These are phyloP conservation scores for Violaceomyces palustris DNA, from an alignment of 1,284 basidiomycete species.

Conservation along the genomic window DNA sequence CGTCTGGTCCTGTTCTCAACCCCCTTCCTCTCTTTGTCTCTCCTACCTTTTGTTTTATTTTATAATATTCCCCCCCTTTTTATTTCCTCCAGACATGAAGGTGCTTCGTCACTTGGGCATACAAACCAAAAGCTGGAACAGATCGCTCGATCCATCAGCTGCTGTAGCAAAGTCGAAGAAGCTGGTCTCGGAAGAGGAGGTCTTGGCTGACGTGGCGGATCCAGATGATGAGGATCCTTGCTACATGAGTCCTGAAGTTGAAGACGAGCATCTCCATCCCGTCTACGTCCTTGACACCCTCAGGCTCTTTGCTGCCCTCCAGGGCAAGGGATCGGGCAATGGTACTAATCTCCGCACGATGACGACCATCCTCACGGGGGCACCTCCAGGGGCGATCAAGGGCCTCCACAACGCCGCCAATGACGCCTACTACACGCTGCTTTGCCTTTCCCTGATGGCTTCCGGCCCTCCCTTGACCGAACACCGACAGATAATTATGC, in stretches of 20 bases:
- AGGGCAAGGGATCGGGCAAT: not conserved
- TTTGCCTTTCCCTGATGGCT: not conserved
- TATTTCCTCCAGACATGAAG: not conserved
- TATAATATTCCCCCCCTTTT: no score
- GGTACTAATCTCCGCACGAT: not conserved
- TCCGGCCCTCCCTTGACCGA: not conserved
- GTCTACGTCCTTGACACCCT: not conserved
- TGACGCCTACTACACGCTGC: conserved; percentile 1
- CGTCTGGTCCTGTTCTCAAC: no score
- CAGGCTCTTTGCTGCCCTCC: not conserved
- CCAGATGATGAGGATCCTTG: no score
- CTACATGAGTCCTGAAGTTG: no score
- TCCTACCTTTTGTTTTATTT: no score
- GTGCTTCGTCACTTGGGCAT: not conserved
- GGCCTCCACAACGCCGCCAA: conserved; percentile 1
- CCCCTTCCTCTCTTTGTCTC: no score
- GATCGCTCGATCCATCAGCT: no score
- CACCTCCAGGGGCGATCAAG: not conserved
- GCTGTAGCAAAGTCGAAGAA: no score
- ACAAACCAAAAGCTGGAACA: no score
- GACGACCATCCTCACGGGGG: not conserved
- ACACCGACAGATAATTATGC: not conserved
- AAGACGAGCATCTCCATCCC: not conserved
- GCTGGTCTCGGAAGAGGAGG: no score
- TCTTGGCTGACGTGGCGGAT: no score